Evolutionary conservation across 2,329 filamentous ascomycete species (phyloP).

Genomic region (Blastomyces silverae): DNA sequence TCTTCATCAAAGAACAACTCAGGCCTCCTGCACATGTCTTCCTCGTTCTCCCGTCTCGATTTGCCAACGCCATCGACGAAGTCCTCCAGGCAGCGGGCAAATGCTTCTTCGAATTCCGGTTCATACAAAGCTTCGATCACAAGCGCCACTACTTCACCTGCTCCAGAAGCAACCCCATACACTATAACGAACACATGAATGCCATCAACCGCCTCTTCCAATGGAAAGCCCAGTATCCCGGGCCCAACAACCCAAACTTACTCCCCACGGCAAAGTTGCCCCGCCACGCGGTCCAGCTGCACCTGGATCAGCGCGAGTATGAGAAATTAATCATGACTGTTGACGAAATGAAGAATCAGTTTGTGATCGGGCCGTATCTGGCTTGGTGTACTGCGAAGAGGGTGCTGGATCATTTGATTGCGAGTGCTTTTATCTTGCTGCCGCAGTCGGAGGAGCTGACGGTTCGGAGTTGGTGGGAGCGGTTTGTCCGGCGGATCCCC

Average conservation of each 20-base stretch:
- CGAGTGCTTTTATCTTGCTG: neutral
- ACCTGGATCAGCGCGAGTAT: constrained; percentile 24
- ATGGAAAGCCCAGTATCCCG: constrained; percentile 23
- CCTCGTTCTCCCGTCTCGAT: neutral
- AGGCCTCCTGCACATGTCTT: neutral
- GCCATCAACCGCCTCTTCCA: constrained; percentile 27
- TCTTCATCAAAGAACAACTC: neutral
- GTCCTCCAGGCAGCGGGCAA: constrained; percentile 21
- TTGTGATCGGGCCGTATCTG: constrained; percentile 18
- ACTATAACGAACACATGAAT: constrained; percentile 19
- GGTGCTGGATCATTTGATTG: constrained; percentile 4
- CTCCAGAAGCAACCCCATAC: constrained; percentile 12
- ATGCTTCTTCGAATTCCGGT: constrained; percentile 20
- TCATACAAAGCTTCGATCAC: constrained; percentile 20
- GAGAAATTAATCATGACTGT: constrained; percentile 17
- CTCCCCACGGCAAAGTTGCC: constrained; percentile 27
- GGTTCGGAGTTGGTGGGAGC: constrained; percentile 26
- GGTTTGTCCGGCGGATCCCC: constrained; percentile 25
- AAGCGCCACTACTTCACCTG: constrained; percentile 28
- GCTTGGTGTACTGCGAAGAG: constrained; percentile 19
- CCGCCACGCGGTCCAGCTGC: constrained; percentile 23
- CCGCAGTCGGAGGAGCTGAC: constrained; percentile 17
- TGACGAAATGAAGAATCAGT: constrained; percentile 13
- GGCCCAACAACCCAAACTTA: neutral
- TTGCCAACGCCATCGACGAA: constrained; percentile 15